Evolutionary conservation across 805 yeast species (phyloP).

Genomic region (Schwanniomyces sp.): DNA sequence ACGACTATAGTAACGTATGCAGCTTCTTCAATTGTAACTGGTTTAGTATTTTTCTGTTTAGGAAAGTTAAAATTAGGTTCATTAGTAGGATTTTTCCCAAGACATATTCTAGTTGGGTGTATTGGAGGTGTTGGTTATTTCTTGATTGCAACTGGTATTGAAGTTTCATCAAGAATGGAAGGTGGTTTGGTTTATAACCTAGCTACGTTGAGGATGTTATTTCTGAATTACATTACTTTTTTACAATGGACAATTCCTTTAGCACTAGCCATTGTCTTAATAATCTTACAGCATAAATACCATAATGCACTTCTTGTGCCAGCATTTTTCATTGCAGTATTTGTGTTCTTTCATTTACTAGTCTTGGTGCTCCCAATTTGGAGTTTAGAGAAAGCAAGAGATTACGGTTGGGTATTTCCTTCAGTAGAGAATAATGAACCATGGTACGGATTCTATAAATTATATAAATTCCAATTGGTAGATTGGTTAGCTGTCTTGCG

Average conservation of each 20-base stretch:
- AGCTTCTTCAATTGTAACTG: slow-evolving; percentile 80
- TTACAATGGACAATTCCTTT: slow-evolving; percentile 70
- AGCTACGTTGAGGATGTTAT: slow-evolving; percentile 52
- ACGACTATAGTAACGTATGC: slow-evolving; percentile 89
- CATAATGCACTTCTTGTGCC: slow-evolving; percentile 78
- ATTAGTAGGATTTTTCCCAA: slow-evolving; percentile 90
- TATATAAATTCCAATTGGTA: slow-evolving; percentile 70
- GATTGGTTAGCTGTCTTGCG: slow-evolving; percentile 68
- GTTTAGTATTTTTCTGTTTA: slow-evolving; percentile 69
- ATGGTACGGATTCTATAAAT: slow-evolving; percentile 85
- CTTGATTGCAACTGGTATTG: slow-evolving; percentile 84
- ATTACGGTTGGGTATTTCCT: slow-evolving; percentile 81
- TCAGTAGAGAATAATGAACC: slow-evolving; percentile 65
- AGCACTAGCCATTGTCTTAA: slow-evolving; percentile 56
- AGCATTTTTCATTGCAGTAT: slow-evolving; percentile 69
- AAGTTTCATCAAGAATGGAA: slow-evolving; percentile 81
- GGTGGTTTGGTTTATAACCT: slow-evolving; percentile 67
- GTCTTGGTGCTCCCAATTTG: slow-evolving; percentile 66
- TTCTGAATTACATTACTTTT: slow-evolving; percentile 37
- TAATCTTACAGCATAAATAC: slow-evolving; percentile 54
- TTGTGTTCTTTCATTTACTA: slow-evolving; percentile 65
- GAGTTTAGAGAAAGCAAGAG: slow-evolving; percentile 60
- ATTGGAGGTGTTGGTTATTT: slow-evolving; percentile 99
- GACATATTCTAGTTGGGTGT: slow-evolving; percentile 95
- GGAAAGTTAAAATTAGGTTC: slow-evolving; percentile 84